Evolutionary conservation across 768 basidiomycete species (phyloP), one percentile per base, ranked within the genome.

Genomic region (Rickenella mellea): DNA sequence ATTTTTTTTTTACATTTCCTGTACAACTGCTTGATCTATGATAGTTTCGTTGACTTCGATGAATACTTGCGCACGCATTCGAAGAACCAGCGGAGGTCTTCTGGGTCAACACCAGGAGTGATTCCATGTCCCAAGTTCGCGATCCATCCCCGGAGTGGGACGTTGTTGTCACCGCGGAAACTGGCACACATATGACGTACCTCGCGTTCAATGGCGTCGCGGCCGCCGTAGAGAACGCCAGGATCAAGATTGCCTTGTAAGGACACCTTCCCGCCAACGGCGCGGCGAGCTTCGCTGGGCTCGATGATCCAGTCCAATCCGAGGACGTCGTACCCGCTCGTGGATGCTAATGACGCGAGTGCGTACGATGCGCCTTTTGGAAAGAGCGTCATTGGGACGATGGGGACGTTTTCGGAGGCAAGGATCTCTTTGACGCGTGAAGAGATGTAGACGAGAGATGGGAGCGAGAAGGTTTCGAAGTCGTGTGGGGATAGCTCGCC

Each of bases 71-170:
- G 86, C 37, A 91, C 73, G 55, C 90, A 93, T 60, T 94, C 75
- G 48, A 94, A 76, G 69, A 94, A 96, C 78, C 80, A 94, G 43
- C 71, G 69, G 59, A 96, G 67, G 59, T 96, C 89, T 42, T 97
- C 92, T 17, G 94, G 91, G 58, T 96, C 80, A 11, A 98, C 93
- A 20, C 80, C 85, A 9, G 96, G 96, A 4, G 92, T 96, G 52
- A 99, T 93, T 5, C 96, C 96, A 57, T 98, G 96, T 0, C 96
- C 96, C 17, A 99, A 66, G 63, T 98, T 98, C 7, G 87, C 86
- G 54, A 98, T 97, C 91, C 93, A 98, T n/a, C 79, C 85, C 29
- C 71, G 72, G 15, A 66, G 54, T 40, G 59, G 57, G 39, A 67
- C 71, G 6, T 67, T 69, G 8, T 77, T 74, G 32, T 52, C 63